A percentile compares a stretch with the other conserved stretches of the same genome.
Conservation (phyloP, 1,284 basidiomycete genomes). For the Entoloma clypeatum region DNA sequence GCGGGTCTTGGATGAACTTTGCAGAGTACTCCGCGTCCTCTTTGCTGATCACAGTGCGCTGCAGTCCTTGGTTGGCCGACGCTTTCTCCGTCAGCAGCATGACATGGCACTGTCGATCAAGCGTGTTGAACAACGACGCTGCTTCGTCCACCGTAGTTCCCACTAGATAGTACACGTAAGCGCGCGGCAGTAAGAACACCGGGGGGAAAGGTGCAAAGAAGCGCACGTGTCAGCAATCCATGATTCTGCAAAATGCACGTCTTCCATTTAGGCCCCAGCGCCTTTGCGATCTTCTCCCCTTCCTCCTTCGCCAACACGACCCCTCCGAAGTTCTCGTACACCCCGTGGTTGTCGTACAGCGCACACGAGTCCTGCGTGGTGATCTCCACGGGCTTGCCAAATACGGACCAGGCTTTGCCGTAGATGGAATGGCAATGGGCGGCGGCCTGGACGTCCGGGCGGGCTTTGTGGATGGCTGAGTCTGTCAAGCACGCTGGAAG, state of each 20-base stretch:
- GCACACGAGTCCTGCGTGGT: conserved; percentile 48
- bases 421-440: conserved; percentile 62
- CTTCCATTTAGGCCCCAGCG: conserved; percentile 43
- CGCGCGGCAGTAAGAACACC: neutral
- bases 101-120: conserved; percentile 38
- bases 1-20: conserved; percentile 21
- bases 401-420: conserved; percentile 59
- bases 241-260: conserved; percentile 48
- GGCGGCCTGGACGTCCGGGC: conserved; percentile 59
- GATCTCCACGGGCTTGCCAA: conserved; percentile 54
- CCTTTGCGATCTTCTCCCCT: conserved; percentile 50
- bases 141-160: conserved; percentile 25
- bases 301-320: conserved; percentile 59
- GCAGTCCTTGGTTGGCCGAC: conserved; percentile 26
- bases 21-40: conserved; percentile 25
- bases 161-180: conserved; percentile 12
- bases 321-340: conserved; percentile 50
- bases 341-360: conserved; percentile 40
- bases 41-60: conserved; percentile 26
- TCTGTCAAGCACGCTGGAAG: conserved; percentile 6
- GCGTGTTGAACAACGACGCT: conserved; percentile 18
- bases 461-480: conserved; percentile 53
- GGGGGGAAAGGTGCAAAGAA: conserved; percentile 1
- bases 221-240: conserved; percentile 41
- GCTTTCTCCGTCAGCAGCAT: conserved; percentile 44